These are phyloP conservation scores for Corrigiola litoralis DNA, from an alignment of 179 eudicot genomes.

Conservation along the genomic window DNA sequence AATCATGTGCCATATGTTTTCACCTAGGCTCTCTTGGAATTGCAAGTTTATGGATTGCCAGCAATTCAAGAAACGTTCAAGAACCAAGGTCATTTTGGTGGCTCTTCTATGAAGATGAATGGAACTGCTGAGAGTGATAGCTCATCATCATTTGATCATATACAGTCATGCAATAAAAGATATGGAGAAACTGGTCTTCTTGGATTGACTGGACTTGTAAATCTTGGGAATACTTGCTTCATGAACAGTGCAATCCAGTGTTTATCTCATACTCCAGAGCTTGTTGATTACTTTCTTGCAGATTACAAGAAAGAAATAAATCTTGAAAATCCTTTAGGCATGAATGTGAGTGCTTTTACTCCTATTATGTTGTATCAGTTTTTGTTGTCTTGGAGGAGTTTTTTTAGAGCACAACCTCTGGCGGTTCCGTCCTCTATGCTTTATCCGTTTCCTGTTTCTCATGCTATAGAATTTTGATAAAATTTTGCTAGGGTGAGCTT, in stretches of 20 bases:
- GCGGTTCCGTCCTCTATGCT: neutral
- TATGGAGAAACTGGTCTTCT: slow-evolving; percentile 31
- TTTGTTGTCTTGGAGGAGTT: neutral
- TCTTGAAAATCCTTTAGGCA: slow-evolving; percentile 64
- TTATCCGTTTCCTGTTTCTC: no score
- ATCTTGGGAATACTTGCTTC: slow-evolving; percentile 90
- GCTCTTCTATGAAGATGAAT: slow-evolving; percentile 38
- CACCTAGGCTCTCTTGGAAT: slow-evolving; percentile 51
- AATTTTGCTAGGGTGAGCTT: slow-evolving; percentile 62
- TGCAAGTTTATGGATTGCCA: slow-evolving; percentile 57
- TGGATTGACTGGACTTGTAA: slow-evolving; percentile 72
- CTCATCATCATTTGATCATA: slow-evolving; percentile 10
- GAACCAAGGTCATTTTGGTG: slow-evolving; percentile 15
- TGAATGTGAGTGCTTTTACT: slow-evolving; percentile 45
- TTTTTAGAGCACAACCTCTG: neutral
- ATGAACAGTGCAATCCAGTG: slow-evolving; percentile 91
- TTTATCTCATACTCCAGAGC: slow-evolving; percentile 75
- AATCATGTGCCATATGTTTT: neutral
- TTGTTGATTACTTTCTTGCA: slow-evolving; percentile 83
- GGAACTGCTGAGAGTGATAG: slow-evolving; percentile 34
- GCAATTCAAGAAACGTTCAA: slow-evolving; percentile 23
- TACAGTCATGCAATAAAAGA: slow-evolving; percentile 17
- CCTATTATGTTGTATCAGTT: neutral
- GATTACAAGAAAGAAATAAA: slow-evolving; percentile 72
- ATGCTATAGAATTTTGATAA: neutral